Base-by-base conservation (phyloP, 148 eudicot species). In the Persicaria maculosa region DNA sequence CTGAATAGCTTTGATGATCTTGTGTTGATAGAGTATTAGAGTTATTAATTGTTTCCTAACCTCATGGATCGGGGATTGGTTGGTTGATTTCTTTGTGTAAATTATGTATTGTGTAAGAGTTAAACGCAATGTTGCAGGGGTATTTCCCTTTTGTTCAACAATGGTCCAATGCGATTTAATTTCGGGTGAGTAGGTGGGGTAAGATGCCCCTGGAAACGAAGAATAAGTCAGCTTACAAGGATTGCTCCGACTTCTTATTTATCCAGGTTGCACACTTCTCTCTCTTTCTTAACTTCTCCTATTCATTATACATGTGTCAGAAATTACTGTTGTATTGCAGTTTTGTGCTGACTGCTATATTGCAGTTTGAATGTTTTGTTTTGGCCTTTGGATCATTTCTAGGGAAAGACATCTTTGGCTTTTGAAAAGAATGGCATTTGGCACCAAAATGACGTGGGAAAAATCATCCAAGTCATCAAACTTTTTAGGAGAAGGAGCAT, bases 101-200 rank as follows among this genome's bases (percentile, higher is more conserved):
- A 6, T 6, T 7, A 7, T 48, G 12, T 12, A 12, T 48, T 4
- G 36, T 19, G 9, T 58, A 10, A 20, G 20, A 19, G 36, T 58
- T 58, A 58, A 58, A 20, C 64, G 20, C 64, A 19, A 8, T 58
- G 1, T n/a, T 58, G 64, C 64, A 58, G 64, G 64, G 36, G 9
- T 0, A 4, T 58, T 10, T 62, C 16, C 44, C 8, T 25, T 31
- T 62, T 62, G 68, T 31, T 12, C 44, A 62, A 36, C 68, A 40
- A 40, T 65, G 70, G 15, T 65, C 47, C 70, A 65, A 40, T 40
- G 50, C 4, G 6, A 54, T 78, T 40, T 64, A 58, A n/a, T 77
- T 78, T 22, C 90, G 91, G 98, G 90, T 88, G 53, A 77, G 84
- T 74, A 85, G 76, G 72, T 91, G 97, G 97, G 98, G 98, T 45